Percentiles rank a stretch among this genome's conserved stretches.
These are phyloP conservation scores for Rasamsonia emersonii DNA, from an alignment of 2,329 filamentous ascomycete genomes.

Conservation along the genomic window DNA sequence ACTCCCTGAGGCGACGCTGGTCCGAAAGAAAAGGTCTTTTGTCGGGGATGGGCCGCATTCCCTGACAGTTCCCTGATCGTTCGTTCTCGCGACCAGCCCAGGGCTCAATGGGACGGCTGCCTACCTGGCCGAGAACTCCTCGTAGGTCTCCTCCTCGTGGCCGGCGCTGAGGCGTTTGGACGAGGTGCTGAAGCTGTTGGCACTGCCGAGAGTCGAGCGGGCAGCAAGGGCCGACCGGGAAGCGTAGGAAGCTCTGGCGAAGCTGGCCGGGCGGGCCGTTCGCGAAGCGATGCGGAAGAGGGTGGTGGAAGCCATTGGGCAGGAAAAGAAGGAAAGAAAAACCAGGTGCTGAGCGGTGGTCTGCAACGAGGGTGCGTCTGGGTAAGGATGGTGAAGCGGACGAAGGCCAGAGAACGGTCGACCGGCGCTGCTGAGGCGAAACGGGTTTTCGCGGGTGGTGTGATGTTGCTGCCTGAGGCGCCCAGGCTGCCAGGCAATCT, in stretches of 20 bases:
- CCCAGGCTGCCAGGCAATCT: slow-evolving; percentile 5
- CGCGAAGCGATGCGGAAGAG: slow-evolving; percentile 65
- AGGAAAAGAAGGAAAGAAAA: slow-evolving; percentile 10
- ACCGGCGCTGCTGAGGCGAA: too few species aligned
- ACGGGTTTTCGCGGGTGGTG: slow-evolving; percentile 14
- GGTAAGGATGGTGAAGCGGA: slow-evolving; percentile 6
- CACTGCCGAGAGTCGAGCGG: slow-evolving; percentile 46
- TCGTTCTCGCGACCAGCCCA: neutral
- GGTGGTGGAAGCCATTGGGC: slow-evolving; percentile 56
- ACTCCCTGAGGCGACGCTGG: neutral
- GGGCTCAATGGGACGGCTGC: slow-evolving; percentile 23
- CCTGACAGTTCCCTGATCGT: slow-evolving; percentile 4
- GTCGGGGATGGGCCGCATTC: slow-evolving; percentile 1
- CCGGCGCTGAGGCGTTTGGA: slow-evolving; percentile 49
- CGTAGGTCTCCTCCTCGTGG: slow-evolving; percentile 93
- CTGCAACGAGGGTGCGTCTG: slow-evolving; percentile 8
- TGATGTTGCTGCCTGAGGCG: slow-evolving; percentile 10
- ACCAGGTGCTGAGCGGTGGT: slow-evolving; percentile 5
- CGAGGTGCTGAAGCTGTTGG: slow-evolving; percentile 53
- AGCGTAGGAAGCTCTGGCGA: slow-evolving; percentile 57
- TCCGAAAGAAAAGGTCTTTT: slow-evolving; percentile 1
- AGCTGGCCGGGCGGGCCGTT: slow-evolving; percentile 48
- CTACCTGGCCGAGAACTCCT: slow-evolving; percentile 97
- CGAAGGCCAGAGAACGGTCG: slow-evolving; percentile 4
- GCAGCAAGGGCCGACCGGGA: slow-evolving; percentile 50